These are phyloP conservation scores for Linnemannia exigua DNA, from an alignment of 192 early-diverging fungal species.

Conservation along the genomic window DNA sequence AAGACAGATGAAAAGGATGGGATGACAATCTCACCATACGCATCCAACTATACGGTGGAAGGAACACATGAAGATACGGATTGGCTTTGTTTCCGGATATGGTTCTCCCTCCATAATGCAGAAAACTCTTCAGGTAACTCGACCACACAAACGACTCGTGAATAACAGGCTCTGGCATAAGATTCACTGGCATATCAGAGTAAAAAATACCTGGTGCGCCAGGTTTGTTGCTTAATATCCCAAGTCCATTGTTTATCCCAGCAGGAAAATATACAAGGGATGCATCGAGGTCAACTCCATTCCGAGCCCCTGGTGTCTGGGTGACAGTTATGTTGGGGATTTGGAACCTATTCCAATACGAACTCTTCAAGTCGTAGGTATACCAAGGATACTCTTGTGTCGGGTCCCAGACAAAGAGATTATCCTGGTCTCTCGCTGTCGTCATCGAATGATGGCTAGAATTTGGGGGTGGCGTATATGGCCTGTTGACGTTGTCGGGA, in stretches of 20 bases:
- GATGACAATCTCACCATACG: too few relatives aligned
- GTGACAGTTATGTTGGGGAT: neutral
- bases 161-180: neutral
- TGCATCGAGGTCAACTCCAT: neutral
- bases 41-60: neutral
- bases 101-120: neutral
- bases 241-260: neutral
- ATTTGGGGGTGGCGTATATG: neutral
- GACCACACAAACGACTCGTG: neutral
- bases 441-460: neutral
- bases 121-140: neutral
- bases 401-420: neutral
- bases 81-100: neutral
- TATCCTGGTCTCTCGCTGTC: neutral
- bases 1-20: too few relatives aligned
- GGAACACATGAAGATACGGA: neutral
- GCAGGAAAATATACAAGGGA: neutral
- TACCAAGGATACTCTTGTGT: neutral
- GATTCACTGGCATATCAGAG: neutral
- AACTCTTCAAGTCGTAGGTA: neutral
- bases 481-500: too few relatives aligned
- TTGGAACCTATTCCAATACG: neutral
- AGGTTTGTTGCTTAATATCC: neutral
- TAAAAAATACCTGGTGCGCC: neutral
- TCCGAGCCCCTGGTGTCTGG: neutral